Evolutionary conservation across 495 filamentous ascomycete species (phyloP).

Genomic region (Xylaria nigripes): DNA sequence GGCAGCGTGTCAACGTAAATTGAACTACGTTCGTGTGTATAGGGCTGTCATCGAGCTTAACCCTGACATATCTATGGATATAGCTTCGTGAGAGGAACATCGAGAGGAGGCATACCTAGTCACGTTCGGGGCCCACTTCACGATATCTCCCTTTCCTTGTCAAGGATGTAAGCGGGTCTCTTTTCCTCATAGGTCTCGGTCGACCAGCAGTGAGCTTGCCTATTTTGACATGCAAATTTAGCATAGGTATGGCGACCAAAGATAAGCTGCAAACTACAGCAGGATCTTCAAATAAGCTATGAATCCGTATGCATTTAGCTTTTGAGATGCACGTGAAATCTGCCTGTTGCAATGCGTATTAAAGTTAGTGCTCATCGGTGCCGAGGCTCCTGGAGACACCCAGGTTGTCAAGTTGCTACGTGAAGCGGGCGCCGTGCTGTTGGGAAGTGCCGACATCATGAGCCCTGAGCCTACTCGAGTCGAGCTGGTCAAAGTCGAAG

Average conservation of each 20-base stretch:
- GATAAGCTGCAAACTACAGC: slow-evolving; percentile 42
- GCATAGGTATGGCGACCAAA: slow-evolving; percentile 29
- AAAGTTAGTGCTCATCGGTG: slow-evolving; percentile 49
- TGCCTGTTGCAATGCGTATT: background rate
- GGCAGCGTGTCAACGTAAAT: slow-evolving; percentile 7
- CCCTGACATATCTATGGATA: slow-evolving; percentile 48
- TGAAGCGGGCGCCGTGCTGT: slow-evolving; percentile 55
- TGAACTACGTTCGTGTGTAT: background rate
- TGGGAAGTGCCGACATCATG: slow-evolving; percentile 57
- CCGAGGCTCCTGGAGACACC: slow-evolving; percentile 57
- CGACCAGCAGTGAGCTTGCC: background rate
- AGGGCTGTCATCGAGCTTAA: slow-evolving; percentile 54
- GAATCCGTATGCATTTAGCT: background rate
- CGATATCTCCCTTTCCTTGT: slow-evolving; percentile 65
- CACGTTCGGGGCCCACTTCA: slow-evolving; percentile 54
- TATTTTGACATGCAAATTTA: background rate
- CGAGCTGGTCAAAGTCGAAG: slow-evolving; percentile 58
- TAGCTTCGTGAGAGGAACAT: slow-evolving; percentile 49
- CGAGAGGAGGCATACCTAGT: slow-evolving; percentile 49
- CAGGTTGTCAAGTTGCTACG: slow-evolving; percentile 53
- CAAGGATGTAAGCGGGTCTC: slow-evolving; percentile 41
- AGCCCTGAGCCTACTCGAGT: slow-evolving; percentile 50
- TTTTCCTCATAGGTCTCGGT: background rate
- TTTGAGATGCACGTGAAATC: slow-evolving; percentile 7
- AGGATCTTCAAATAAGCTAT: slow-evolving; percentile 24